Conservation (phyloP, 176 grass and related monocot genomes). For the Chloris gayana region DNA sequence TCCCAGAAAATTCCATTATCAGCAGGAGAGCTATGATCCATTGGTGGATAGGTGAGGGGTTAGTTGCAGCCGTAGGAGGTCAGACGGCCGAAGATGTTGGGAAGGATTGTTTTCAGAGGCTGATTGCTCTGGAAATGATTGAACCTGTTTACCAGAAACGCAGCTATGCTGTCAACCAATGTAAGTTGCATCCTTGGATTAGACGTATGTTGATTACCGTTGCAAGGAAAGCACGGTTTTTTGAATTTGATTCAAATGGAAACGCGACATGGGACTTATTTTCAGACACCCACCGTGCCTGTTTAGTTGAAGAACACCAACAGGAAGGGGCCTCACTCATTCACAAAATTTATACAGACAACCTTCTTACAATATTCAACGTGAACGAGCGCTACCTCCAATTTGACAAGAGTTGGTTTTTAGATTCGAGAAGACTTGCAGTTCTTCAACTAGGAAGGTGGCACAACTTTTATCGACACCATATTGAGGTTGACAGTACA, state of each 20-base stretch:
- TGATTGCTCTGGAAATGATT: slow-evolving; percentile 48
- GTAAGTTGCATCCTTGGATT: slow-evolving; percentile 57
- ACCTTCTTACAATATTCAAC: slow-evolving; percentile 53
- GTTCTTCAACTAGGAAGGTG: slow-evolving; percentile 61
- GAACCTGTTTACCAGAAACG: slow-evolving; percentile 44
- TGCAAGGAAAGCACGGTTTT: slow-evolving; percentile 53
- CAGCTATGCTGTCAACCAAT: slow-evolving; percentile 30
- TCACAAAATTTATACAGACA: not conserved
- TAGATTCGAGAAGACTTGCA: slow-evolving; percentile 38
- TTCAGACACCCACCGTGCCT: slow-evolving; percentile 42
- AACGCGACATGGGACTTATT: slow-evolving; percentile 41
- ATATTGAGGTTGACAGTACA: slow-evolving; percentile 58
- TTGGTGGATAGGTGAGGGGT: slow-evolving; percentile 75
- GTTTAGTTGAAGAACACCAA: slow-evolving; percentile 35
- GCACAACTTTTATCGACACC: slow-evolving; percentile 40
- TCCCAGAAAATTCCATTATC: slow-evolving; percentile 63
- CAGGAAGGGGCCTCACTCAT: not conserved
- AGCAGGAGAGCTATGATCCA: slow-evolving; percentile 64
- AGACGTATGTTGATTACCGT: slow-evolving; percentile 49
- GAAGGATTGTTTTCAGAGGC: slow-evolving; percentile 38
- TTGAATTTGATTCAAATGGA: slow-evolving; percentile 56
- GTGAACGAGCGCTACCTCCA: slow-evolving; percentile 54
- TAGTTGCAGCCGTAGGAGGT: slow-evolving; percentile 41
- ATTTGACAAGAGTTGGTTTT: slow-evolving; percentile 55
- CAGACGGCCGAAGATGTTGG: slow-evolving; percentile 42